Evolutionary conservation across 2,329 filamentous ascomycete genomes (phyloP), one percentile per base, ranked within the genome.

Genomic region (Zasmidium cellare): DNA sequence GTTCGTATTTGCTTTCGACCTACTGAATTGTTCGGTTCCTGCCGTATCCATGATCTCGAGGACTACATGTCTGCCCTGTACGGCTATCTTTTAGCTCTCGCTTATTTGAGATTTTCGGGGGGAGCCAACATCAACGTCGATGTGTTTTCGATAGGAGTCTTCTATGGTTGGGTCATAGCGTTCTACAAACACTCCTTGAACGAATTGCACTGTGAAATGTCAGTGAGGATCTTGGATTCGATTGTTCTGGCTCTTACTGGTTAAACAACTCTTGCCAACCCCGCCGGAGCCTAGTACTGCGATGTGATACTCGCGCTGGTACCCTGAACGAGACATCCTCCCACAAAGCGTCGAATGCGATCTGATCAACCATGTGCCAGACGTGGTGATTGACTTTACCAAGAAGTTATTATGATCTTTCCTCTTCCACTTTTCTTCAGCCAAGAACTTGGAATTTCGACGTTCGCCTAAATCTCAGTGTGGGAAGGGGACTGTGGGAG

Each of bases 111-210:
- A 14, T 9, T 6, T 9, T 9, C 3, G 11, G 12, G 25, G 7
- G 35, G 7, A 3, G 16, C 35, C 35, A 41, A 94, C 91, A 82
- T 96, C 91, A 62, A 96, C 90, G 67, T 92, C 80, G 56, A 85
- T 80, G 46, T 80, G 78, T 68, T 85, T 86, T 46, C 82, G 76
- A 65, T 85, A 85, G 12, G 82, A 84, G 67, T 86, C 83, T 68
- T 86, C 83, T 63, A 86, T 85, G 9, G 83, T 86, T 1, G 83
- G 83, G 71, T 86, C 83, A 71, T 86, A 86, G 63, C 80, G 82
- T 75, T 96, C 91, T 72, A 96, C 93, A 90, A 91, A 96, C 68
- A 96, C 89, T 77, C 94, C 92, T 75, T 94, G 91, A 53, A 96
- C 91, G 70, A 96, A 96, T 81, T 96, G 91, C 69, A 92, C 91